phyloP scores from a whole-genome alignment of 352 stramenopile species.

The Globisporangium lucens region DNA sequence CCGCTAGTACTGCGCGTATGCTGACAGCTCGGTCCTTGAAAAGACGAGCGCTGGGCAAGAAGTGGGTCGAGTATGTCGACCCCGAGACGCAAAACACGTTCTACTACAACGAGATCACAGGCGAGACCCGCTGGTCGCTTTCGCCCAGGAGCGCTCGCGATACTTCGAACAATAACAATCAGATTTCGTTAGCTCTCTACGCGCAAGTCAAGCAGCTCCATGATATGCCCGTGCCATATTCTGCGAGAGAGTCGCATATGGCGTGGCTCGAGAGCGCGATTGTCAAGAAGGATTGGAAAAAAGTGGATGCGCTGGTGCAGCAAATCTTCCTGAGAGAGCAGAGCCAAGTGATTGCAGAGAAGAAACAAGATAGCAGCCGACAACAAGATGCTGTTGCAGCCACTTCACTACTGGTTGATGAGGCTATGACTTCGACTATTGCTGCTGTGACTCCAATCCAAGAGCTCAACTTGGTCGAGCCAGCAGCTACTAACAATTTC shows the following conservation, averaged over 20 bases:
- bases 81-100: constrained; percentile 78
- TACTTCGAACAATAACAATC: constrained; percentile 35
- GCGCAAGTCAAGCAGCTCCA: constrained; percentile 52
- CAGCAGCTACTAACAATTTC: background rate
- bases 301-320: constrained; percentile 64
- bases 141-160: constrained; percentile 69
- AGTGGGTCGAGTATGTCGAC: constrained; percentile 86
- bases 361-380: background rate
- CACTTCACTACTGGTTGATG: background rate
- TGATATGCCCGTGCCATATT: constrained; percentile 46
- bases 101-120: constrained; percentile 91
- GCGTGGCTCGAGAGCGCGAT: constrained; percentile 70
- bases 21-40: constrained; percentile 36
- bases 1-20: constrained; percentile 2
- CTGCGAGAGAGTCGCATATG: constrained; percentile 56
- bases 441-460: background rate
- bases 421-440: background rate
- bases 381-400: background rate
- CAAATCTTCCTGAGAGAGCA: constrained; percentile 70
- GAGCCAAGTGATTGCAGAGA: constrained; percentile 32
- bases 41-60: constrained; percentile 46
- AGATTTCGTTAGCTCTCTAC: constrained; percentile 60
- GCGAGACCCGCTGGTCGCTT: constrained; percentile 84
- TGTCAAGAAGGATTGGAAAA: constrained; percentile 52
- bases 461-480: background rate